These are phyloP conservation scores for Bassia scoparia DNA, from an alignment of 148 eudicot species.

Conservation along the genomic window DNA sequence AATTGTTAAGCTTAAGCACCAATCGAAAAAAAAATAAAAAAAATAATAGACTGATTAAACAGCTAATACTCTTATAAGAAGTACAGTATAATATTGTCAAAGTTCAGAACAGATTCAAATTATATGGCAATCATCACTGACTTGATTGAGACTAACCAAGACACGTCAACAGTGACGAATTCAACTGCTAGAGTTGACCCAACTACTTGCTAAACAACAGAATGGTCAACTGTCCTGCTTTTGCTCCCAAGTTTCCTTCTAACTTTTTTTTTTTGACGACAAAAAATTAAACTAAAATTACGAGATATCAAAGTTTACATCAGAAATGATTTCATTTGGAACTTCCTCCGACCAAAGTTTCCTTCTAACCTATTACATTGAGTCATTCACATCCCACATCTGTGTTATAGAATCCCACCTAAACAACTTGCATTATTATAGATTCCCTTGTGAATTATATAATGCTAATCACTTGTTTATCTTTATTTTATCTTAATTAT, in stretches of 20 bases:
- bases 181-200: not conserved
- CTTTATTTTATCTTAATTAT: not conserved
- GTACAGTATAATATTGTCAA: not conserved
- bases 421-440: not conserved
- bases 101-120: not conserved
- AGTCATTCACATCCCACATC: too few relatives aligned
- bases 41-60: not conserved
- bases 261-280: too few relatives aligned
- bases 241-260: constrained; percentile 10
- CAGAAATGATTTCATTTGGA: too few relatives aligned
- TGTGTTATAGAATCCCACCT: not conserved
- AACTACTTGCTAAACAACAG: not conserved
- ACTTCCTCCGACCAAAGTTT: too few relatives aligned
- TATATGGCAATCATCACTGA: not conserved
- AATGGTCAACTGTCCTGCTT: constrained; percentile 4
- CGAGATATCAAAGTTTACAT: too few relatives aligned
- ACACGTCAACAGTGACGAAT: constrained; percentile 26
- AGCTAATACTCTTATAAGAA: not conserved
- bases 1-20: not conserved
- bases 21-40: too few relatives aligned
- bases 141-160: not conserved
- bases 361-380: too few relatives aligned
- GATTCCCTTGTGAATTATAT: too few relatives aligned
- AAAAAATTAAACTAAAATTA: too few relatives aligned
- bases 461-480: not conserved